These are phyloP conservation scores for Trypanosomatidae sp. DNA, from an alignment of 208 protist genomes.

Conservation along the genomic window DNA sequence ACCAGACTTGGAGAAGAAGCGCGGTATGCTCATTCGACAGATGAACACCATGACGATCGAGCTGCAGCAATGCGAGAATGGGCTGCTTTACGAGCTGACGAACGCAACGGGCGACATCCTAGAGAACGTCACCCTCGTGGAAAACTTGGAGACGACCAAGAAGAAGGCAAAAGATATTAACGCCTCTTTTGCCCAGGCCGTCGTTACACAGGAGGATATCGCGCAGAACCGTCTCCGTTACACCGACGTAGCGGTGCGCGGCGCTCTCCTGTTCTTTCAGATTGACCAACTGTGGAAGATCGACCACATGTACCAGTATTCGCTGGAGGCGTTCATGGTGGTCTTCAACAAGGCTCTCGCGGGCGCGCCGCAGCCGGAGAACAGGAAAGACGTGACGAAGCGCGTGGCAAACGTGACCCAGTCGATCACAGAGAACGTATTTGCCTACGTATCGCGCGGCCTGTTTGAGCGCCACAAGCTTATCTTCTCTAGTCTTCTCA, in stretches of 20 bases:
- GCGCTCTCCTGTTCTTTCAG: constrained; percentile 98
- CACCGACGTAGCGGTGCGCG: constrained; percentile 94
- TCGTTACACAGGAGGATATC: constrained; percentile 95
- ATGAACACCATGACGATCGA: constrained; percentile 99
- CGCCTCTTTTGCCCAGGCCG: constrained; percentile 92
- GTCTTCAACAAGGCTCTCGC: constrained; percentile 98
- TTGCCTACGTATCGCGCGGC: constrained; percentile 96
- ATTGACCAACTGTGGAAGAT: constrained; percentile 96
- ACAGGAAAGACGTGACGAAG: constrained; percentile 91
- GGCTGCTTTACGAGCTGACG: constrained; percentile 95
- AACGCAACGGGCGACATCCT: constrained; percentile 97
- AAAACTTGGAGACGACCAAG: constrained; percentile 98
- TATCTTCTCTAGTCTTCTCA: constrained; percentile 97
- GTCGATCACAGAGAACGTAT: constrained; percentile 94
- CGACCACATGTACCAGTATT: constrained; percentile 99
- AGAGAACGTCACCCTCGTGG: constrained; percentile 95
- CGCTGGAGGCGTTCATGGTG: constrained; percentile 97
- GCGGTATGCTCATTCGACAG: constrained; percentile 92
- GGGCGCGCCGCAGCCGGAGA: constrained; percentile 83
- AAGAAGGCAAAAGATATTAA: constrained; percentile 96
- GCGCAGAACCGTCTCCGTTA: constrained; percentile 95
- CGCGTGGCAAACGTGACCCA: constrained; percentile 94
- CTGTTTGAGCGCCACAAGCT: constrained; percentile 99
- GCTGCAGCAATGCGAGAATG: constrained; percentile 97
- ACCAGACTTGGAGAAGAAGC: constrained; percentile 97